Base-by-base conservation (phyloP, 2,329 filamentous ascomycete species). In the Talaromyces albobiverticillius region DNA sequence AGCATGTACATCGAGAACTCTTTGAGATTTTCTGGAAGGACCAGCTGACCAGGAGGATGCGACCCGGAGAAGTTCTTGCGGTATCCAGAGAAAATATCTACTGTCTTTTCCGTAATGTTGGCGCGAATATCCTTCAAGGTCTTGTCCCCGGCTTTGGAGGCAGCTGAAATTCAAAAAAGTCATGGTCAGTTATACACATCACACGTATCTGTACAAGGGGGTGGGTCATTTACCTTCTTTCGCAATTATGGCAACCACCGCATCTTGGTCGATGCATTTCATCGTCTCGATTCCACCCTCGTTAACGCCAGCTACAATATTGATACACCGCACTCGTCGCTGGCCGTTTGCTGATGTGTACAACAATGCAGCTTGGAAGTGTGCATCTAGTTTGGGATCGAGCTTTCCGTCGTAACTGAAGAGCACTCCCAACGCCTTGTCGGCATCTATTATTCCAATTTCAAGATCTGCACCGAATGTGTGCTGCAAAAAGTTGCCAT, bases 1-100 rank as follows among this genome's bases (percentile, higher is more conserved):
- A 99, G 85, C 74, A 95, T 89, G 71, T 94, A 97, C 91, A 99
- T 97, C 65, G 88, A 86, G 64, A 96, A 92, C 69, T 99, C 94
- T 69, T 97, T 97, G 26, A 99, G 82, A 61, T 93, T 89, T 74
- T 99, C 94, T 0, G 94, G 94, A 73, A 99, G 85, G 26, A 99
- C 91, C 26, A 99, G 83, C 71, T 99, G 92, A 4, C 91, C 90
- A 1, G 92, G 89, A 8, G 94, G 93, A 65, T 95, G 90, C 2
- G 85, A 83, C 54, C 89, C 89, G 2, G 90, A 88, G 63, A 94
- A 94, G 72, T 96, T 88, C 75, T 95, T 97, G 61, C 94, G 85
- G 72, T 99, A 97, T 53, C 86, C 88, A 25, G 92, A 88, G 55
- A 97, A 82, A 51, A 97, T 88, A 66, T 97, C 93, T 54, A 96